Base-by-base conservation (phyloP, 2,329 filamentous ascomycete genomes). In the Kalmusia sp. region DNA sequence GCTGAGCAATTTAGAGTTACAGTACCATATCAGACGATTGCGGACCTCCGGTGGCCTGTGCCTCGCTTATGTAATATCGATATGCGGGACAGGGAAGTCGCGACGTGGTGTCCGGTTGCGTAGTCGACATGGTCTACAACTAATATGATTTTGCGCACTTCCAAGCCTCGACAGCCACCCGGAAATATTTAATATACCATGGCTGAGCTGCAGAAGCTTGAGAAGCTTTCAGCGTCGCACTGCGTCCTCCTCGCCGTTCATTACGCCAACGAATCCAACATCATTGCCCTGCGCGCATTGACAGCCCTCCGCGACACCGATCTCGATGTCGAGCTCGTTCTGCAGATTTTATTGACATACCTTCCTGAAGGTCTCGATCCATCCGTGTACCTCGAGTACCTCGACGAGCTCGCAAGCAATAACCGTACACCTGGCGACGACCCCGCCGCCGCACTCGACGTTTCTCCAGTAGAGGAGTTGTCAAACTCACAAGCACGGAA, bases 331-430 rank as follows among this genome's bases (percentile, higher is more conserved):
- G 85, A 89, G 51, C 77, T 92, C 12, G 70, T 91, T 21, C 79
- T 95, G 52, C 86, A 88, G 38, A 86, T 95, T 48, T 76, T 96
- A 19, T 81, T 96, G 39, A 91, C 88, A 17, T 91, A 88, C 68
- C 80, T 96, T 1, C 91, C 92, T 22, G 90, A 93, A 72, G 87
- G 83, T 37, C 68, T 86, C 4, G 83, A 83, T 4, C 86, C 91
- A 4, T 75, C 74, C n/a, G 70, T 79, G 39, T 93, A 93, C 68
- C 77, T 84, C 15, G 77, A 77, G 12, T 83, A 91, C 46, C 67
- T 92, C 15, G 74, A 82, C 62, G 81, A 85, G 47, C 75, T 92
- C 55, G 79, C 78, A 34, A 76, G 76, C 4, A 78, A 77, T 46
- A 72, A 80, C 17, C 76, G 83, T 34, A 71, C 77, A 21, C 64